Conservation (phyloP, 495 filamentous ascomycete species). For the Xylaria castorea region DNA sequence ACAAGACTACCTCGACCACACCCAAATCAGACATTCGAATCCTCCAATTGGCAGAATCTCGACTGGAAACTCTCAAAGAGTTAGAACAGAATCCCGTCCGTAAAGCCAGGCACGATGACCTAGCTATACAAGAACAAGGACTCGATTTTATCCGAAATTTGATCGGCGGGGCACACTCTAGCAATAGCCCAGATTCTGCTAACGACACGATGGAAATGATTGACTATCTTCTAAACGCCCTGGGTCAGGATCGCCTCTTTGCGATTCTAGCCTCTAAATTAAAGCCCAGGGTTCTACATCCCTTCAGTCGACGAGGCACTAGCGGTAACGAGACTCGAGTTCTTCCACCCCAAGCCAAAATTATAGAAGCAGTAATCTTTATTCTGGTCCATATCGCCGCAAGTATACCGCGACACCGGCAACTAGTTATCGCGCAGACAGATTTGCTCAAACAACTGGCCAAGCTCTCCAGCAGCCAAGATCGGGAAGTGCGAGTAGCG, state of each 20-base stretch:
- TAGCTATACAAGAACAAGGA: conserved; percentile 87
- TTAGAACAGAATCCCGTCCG: conserved; percentile 60
- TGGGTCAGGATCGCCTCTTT: conserved; percentile 80
- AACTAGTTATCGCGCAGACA: conserved; percentile 63
- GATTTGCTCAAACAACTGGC: conserved; percentile 68
- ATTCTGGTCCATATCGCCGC: conserved; percentile 88
- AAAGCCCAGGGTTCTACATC: conserved; percentile 59
- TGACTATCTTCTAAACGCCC: conserved; percentile 75
- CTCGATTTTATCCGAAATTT: conserved; percentile 88
- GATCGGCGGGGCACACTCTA: conserved; percentile 69
- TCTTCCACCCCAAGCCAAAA: conserved; percentile 68
- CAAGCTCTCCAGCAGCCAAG: conserved; percentile 73
- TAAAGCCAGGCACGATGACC: conserved; percentile 76
- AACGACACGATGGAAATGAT: conserved; percentile 71
- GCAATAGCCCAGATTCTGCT: conserved; percentile 71
- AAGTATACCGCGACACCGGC: conserved; percentile 74
- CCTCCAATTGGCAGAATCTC: conserved; percentile 54
- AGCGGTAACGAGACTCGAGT: conserved; percentile 46
- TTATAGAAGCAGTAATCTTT: conserved; percentile 75
- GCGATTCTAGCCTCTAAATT: conserved; percentile 78
- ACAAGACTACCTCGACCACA: conserved; percentile 33
- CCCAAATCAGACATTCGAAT: conserved; percentile 32
- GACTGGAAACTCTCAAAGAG: conserved; percentile 60
- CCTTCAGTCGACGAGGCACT: conserved; percentile 44
- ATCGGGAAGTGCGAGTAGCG: conserved; percentile 72